Evolutionary conservation across 176 grass and related monocot species (phyloP).

Genomic region (Avena insularis): DNA sequence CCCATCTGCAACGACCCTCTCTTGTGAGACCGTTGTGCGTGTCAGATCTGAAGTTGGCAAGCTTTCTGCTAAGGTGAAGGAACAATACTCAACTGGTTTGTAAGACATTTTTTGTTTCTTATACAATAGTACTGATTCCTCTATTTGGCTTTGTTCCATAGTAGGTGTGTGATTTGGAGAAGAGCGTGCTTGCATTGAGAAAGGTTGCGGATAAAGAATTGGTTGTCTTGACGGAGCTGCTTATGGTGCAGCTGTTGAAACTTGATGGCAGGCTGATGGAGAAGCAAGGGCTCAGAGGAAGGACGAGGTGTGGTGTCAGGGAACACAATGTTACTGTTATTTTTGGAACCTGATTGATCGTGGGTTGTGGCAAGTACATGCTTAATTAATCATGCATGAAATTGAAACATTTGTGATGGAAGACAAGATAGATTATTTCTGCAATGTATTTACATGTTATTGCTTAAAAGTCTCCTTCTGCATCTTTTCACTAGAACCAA

Average conservation of each 20-base stretch:
- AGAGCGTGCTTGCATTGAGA: conserved; percentile 53
- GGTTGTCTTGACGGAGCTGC: conserved; percentile 75
- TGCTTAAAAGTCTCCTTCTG: neutral
- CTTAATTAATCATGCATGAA: neutral
- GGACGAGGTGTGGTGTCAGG: conserved; percentile 58
- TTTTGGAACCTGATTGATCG: neutral
- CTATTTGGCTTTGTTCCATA: conserved; percentile 16
- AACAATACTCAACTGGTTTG: neutral
- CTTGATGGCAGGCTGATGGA: conserved; percentile 86
- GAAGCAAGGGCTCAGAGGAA: conserved; percentile 86
- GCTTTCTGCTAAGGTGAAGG: conserved; percentile 72
- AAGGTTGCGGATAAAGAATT: conserved; percentile 87
- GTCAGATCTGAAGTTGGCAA: conserved; percentile 84
- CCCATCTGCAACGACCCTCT: too few species aligned
- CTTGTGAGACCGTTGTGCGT: conserved; percentile 60
- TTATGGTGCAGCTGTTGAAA: conserved; percentile 92
- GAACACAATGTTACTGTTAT: neutral
- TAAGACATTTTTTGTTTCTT: neutral
- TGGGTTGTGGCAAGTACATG: neutral
- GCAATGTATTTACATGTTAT: neutral
- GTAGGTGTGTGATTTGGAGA: conserved; percentile 84
- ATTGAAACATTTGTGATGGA: neutral
- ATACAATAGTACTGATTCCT: neutral
- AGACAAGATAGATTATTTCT: neutral
- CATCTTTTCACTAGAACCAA: neutral